Evolutionary conservation across 345 rosid species (phyloP).

Genomic region (Dovyalis caffra): DNA sequence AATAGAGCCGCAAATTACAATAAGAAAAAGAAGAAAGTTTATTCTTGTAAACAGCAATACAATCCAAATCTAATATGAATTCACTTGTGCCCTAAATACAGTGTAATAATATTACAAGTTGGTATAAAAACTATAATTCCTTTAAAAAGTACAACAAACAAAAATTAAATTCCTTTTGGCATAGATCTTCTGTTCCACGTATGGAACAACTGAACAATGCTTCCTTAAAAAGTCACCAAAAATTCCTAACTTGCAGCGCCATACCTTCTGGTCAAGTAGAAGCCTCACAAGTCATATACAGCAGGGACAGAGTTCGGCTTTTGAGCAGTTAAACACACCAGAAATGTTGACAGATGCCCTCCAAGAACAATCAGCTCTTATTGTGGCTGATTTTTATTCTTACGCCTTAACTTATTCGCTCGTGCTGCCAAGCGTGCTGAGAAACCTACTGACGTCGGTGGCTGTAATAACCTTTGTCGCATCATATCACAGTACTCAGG

Average conservation of each 20-base stretch:
- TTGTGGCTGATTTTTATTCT: conserved; percentile 8
- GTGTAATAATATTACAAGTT: not conserved
- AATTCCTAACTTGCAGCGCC: not conserved
- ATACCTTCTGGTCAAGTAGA: not conserved
- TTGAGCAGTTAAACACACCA: not conserved
- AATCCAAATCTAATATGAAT: not conserved
- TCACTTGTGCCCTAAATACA: not conserved
- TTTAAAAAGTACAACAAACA: conserved; percentile 1
- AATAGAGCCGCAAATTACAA: not conserved
- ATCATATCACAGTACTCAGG: conserved; percentile 70
- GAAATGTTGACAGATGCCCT: not conserved
- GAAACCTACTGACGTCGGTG: conserved; percentile 63
- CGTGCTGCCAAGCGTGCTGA: conserved; percentile 59
- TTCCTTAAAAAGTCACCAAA: not conserved
- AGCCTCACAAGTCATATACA: not conserved
- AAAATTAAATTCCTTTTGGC: conserved; percentile 14
- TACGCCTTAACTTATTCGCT: not conserved
- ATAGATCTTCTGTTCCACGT: not conserved
- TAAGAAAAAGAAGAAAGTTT: not conserved
- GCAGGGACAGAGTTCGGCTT: not conserved
- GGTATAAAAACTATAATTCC: not conserved
- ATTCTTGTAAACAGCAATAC: not conserved
- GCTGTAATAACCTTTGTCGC: conserved; percentile 70
- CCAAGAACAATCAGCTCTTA: conserved; percentile 4
- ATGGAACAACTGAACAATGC: conserved; percentile 11